Percentiles rank a stretch among this genome's conserved stretches.
These are phyloP conservation scores for Alternaria gansuensis DNA, from an alignment of 2,329 filamentous ascomycete species.

Conservation along the genomic window DNA sequence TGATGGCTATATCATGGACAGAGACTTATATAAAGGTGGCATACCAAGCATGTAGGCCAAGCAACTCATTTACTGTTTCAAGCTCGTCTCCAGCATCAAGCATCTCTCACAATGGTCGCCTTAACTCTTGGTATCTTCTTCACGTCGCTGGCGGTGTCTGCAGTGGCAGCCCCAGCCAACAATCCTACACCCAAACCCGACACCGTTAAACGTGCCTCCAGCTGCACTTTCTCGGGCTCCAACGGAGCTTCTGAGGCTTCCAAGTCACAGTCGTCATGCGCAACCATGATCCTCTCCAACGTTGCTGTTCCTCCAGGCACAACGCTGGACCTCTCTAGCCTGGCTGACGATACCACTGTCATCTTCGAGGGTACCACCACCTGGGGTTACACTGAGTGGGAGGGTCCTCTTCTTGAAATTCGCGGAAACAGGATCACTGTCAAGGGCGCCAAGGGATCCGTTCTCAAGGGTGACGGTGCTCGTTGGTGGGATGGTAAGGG, in stretches of 20 bases:
- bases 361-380: constrained; percentile 71
- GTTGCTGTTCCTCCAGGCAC: constrained; percentile 65
- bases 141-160: constrained; percentile 33
- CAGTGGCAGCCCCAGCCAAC: constrained; percentile 33
- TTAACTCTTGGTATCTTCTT: constrained; percentile 26
- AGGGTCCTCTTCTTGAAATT: constrained; percentile 68
- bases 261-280: constrained; percentile 61
- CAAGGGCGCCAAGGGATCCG: constrained; percentile 63
- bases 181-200: constrained; percentile 29
- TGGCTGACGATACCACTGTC: constrained; percentile 62
- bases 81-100: constrained; percentile 11
- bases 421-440: constrained; percentile 67
- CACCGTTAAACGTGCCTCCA: constrained; percentile 35
- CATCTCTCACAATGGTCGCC: constrained; percentile 28
- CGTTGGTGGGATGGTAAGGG: constrained; percentile 62
- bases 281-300: constrained; percentile 63
- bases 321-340: constrained; percentile 66
- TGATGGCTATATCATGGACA: not conserved
- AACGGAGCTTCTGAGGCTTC: constrained; percentile 57
- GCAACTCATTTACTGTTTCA: constrained; percentile 15
- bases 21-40: constrained; percentile 18
- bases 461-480: constrained; percentile 65
- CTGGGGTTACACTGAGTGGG: constrained; percentile 72
- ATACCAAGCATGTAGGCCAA: constrained; percentile 28
- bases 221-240: constrained; percentile 63